Evolutionary conservation across 2,329 filamentous ascomycete species (phyloP), one percentile per base, ranked within the genome.

Genomic region (Epichloe sp.): DNA sequence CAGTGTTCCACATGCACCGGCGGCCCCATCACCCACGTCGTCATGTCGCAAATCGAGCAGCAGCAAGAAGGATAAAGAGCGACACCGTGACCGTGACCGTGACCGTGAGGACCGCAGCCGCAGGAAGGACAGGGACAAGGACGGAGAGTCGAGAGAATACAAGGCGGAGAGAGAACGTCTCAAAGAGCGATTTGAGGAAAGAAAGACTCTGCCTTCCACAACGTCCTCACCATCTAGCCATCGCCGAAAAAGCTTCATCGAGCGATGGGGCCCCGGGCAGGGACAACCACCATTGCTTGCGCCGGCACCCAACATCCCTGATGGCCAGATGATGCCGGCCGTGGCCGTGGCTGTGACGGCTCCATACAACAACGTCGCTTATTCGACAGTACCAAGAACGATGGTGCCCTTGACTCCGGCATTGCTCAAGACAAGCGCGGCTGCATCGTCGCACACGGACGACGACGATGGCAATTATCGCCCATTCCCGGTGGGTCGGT

Each of bases 401-500:
- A 46, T 57, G 21, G 57, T 57, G 58, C 55, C 62, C 38, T 55
- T 62, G 50, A 57, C 48, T 47, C 52, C 57, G 19, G 54, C 58
- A 23, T 57, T 61, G 48, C 64, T 63, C 50, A 62, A 61, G 55
- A 61, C 57, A 48, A 53, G 53, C 41, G 54, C 51, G 5, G 7
- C 45, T 48, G 51, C 40, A 49, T 56, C 54, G 47, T 54, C 59
- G 36, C 56, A 60, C 11, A 51, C 55, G 23, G 41, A 42, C 38
- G 65, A 59, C 47, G 64, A 68, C 50, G 64, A 67, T 53, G 65
- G 65, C 43, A 58, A 64, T 53, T 68, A 68, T 55, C 64, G 66
- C 52, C 48, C 62, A n/a, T 62, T 61, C 51, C 66, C 66, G 46
- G 63, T 68, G 50, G 50, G 56, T 45, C 63, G 61, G 54, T 63